Base-by-base conservation (phyloP, 2,329 filamentous ascomycete genomes). In the Rutstroemia sp. region DNA sequence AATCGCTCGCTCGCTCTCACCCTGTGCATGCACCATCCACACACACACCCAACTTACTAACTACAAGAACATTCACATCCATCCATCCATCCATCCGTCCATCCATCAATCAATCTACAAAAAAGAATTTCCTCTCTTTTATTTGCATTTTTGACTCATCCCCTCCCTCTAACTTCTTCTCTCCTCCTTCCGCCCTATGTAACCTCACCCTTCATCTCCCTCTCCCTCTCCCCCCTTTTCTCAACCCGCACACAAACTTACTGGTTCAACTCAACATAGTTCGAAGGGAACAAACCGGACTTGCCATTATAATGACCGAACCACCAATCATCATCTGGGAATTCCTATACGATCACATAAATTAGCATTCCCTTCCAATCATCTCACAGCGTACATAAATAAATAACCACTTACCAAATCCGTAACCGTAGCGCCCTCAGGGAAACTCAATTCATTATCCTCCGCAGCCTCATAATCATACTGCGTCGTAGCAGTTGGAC, bases 291-390 rank as follows among this genome's bases (percentile, higher is more conserved):
- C 47, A 99, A 79, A 60, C 94, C 94, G 30, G 81, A 81, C 57
- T 86, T 81, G 51, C 91, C 91, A 25, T 84, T 79, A 72, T 87
- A 95, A 67, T 88, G 84, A 66, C 49, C 49, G 34, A 92, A 88
- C 94, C 94, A 99, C 94, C 94, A 99, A 70, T 99, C 94, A 63
- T 97, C 92, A 67, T 97, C 94, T 2, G 94, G 94, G 73, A 97
- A 97, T 76, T 96, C 89, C 85, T 88, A 64, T 19, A 44, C 19
- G 5, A 42, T 17, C n/a, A 17, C 39, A 42, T n/a, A 14, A 19
- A 19, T 42, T 42, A 19, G 16, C 16, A 8, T 42, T 14, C 4
- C 16, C 8, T 4, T 19, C 19, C 19, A 19, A 19, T 19, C 19
- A 19, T 16, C 38, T 5, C 5, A 42, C 14, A 17, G n/a, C n/a